phyloP scores from a whole-genome alignment of 2,329 filamentous ascomycete genomes.

The Aaosphaeria pasadenensis region DNA sequence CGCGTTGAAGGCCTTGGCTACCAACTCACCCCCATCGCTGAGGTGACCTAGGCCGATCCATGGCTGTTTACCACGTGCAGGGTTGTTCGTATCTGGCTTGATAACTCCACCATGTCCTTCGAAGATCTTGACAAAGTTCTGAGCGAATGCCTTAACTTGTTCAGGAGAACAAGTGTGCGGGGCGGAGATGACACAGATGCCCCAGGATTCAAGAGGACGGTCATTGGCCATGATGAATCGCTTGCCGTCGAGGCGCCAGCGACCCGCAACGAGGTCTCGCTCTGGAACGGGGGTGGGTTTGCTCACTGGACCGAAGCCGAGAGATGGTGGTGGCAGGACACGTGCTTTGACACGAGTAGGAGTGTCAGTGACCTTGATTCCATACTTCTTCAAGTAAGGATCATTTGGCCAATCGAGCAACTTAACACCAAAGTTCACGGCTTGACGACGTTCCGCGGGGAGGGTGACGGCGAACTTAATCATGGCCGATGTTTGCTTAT shows the following conservation, averaged over 20 bases:
- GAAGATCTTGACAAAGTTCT: slow-evolving; percentile 62
- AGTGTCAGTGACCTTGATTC: slow-evolving; percentile 62
- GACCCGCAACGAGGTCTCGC: slow-evolving; percentile 57
- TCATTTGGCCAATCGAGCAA: slow-evolving; percentile 69
- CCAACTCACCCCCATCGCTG: slow-evolving; percentile 46
- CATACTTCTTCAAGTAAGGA: slow-evolving; percentile 68
- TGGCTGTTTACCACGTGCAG: slow-evolving; percentile 26
- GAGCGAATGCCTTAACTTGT: slow-evolving; percentile 52
- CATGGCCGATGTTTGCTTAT: slow-evolving; percentile 73
- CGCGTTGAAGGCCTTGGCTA: slow-evolving; percentile 55
- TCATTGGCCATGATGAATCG: slow-evolving; percentile 69
- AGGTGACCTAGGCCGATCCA: slow-evolving; percentile 30
- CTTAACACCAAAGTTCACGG: slow-evolving; percentile 66
- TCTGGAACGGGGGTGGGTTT: slow-evolving; percentile 21
- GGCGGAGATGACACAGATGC: slow-evolving; percentile 64
- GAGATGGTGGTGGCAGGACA: slow-evolving; percentile 66
- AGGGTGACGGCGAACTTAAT: slow-evolving; percentile 88
- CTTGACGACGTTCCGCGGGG: slow-evolving; percentile 63
- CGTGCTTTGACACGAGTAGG: slow-evolving; percentile 67
- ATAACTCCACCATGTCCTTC: slow-evolving; percentile 60
- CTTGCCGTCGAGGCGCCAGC: slow-evolving; percentile 84
- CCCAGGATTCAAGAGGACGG: slow-evolving; percentile 67
- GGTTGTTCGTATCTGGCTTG: slow-evolving; percentile 11
- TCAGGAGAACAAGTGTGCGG: slow-evolving; percentile 44
- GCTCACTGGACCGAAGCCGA: slow-evolving; percentile 57